A percentile compares a stretch with the other conserved stretches of the same genome.
Evolutionary conservation across 345 rosid species (phyloP).

Genomic region (Ceriops decandra): DNA sequence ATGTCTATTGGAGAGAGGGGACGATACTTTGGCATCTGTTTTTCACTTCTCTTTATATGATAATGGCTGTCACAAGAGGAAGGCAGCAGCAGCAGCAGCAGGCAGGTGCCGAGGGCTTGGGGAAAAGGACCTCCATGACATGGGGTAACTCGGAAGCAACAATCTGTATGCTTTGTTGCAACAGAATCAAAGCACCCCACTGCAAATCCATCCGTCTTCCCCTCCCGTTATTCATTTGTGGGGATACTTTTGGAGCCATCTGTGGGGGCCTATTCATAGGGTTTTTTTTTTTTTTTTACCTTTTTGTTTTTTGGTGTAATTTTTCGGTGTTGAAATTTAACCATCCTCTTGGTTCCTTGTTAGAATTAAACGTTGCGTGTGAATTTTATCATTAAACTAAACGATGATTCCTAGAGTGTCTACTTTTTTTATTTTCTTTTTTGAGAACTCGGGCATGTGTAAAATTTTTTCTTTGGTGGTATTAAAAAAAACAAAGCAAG

Average conservation of each 20-base stretch:
- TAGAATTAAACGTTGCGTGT: too few relatives aligned
- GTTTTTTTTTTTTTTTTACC: background rate
- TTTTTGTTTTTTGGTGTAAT: too few relatives aligned
- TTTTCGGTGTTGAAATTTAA: too few relatives aligned
- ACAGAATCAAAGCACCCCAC: constrained; percentile 33
- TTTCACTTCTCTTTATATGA: constrained; percentile 9
- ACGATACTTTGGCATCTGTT: constrained; percentile 17
- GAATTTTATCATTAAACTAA: too few relatives aligned
- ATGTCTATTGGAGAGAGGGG: background rate
- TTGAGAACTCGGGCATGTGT: too few relatives aligned
- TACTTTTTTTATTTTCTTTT: too few relatives aligned
- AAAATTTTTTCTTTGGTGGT: too few relatives aligned
- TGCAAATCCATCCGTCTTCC: constrained; percentile 22
- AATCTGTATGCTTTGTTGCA: constrained; percentile 22
- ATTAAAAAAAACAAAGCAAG: too few relatives aligned
- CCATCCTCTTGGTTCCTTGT: background rate
- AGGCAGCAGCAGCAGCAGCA: too few relatives aligned
- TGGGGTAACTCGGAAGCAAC: constrained; percentile 19
- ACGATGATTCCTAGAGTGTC: too few relatives aligned
- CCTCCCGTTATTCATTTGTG: constrained; percentile 26
- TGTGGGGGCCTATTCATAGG: constrained; percentile 21
- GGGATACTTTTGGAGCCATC: constrained; percentile 28
- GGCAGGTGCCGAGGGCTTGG: background rate
- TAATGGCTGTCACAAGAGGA: constrained; percentile 36
- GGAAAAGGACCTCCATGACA: background rate